Percentiles rank a stretch among this genome's conserved stretches.
Evolutionary conservation across 1,139 yeast species (phyloP).

Genomic region (Sugiyamaella sp.): DNA sequence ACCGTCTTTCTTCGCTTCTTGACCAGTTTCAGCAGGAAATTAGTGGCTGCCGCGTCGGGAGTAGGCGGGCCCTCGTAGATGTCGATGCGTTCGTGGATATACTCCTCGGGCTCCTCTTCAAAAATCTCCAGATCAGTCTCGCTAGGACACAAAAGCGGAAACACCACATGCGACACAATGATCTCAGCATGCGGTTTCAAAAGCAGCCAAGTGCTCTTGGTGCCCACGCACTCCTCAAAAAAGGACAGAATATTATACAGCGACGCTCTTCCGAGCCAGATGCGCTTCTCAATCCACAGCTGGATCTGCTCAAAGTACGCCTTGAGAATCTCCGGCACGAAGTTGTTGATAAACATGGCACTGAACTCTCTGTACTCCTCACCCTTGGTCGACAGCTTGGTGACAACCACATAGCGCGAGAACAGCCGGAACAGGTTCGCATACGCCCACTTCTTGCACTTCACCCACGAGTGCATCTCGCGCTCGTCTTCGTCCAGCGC

Average conservation of each 20-base stretch:
- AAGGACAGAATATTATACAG: conserved; percentile 70
- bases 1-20: conserved; percentile 62
- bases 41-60: conserved; percentile 81
- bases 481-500: conserved; percentile 53
- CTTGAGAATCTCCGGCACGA: conserved; percentile 73
- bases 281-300: conserved; percentile 63
- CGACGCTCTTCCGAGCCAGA: conserved; percentile 73
- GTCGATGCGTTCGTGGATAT: conserved; percentile 78
- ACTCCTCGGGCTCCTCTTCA: conserved; percentile 90
- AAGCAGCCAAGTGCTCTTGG: conserved; percentile 69
- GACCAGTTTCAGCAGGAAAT: conserved; percentile 71
- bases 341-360: conserved; percentile 45
- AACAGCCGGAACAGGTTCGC: conserved; percentile 78
- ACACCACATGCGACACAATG: conserved; percentile 71
- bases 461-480: conserved; percentile 59
- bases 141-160: conserved; percentile 74
- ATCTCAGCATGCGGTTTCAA: conserved; percentile 70
- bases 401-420: conserved; percentile 64
- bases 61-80: conserved; percentile 71
- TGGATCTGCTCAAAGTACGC: conserved; percentile 69
- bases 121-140: conserved; percentile 72
- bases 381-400: conserved; percentile 39
- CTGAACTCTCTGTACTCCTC: conserved; percentile 42
- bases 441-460: conserved; percentile 89
- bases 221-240: conserved; percentile 68